These are phyloP conservation scores for Brassica nigra DNA, from an alignment of 345 rosid species.

Conservation along the genomic window DNA sequence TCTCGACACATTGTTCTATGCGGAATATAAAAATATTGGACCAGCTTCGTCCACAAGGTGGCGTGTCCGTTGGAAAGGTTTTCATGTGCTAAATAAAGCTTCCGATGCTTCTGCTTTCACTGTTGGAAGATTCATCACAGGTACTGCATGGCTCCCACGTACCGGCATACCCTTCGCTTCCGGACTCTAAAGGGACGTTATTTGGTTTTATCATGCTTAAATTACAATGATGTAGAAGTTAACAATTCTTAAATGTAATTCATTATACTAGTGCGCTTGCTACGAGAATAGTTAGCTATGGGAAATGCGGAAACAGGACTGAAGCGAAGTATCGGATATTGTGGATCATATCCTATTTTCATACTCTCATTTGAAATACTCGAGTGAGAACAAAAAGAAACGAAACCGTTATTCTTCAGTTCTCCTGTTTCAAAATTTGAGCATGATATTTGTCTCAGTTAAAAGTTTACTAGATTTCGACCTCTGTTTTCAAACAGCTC, in stretches of 20 bases:
- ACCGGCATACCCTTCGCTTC: slow-evolving; percentile 62
- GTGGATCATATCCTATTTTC: too few species aligned
- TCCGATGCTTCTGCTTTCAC: slow-evolving; percentile 55
- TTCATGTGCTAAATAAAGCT: slow-evolving; percentile 54
- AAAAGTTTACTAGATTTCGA: too few species aligned
- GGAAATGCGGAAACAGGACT: too few species aligned
- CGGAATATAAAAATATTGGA: slow-evolving; percentile 69
- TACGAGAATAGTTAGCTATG: slow-evolving; percentile 1
- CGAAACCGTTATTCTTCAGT: too few species aligned
- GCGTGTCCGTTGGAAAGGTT: slow-evolving; percentile 76
- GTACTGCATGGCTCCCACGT: slow-evolving; percentile 61
- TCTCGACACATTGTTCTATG: slow-evolving; percentile 60
- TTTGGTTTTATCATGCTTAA: neutral
- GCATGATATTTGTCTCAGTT: too few species aligned
- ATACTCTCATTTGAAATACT: too few species aligned
- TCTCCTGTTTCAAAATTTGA: too few species aligned
- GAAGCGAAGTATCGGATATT: too few species aligned
- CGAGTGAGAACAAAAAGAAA: too few species aligned
- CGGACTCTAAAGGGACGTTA: slow-evolving; percentile 41
- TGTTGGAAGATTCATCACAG: slow-evolving; percentile 52
- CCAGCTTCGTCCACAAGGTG: slow-evolving; percentile 57
- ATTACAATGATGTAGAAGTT: slow-evolving; percentile 11
- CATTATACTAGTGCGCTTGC: neutral
- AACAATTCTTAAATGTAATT: neutral
- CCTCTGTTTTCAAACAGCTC: too few species aligned